Evolutionary conservation across 192 early-diverging fungal genomes (phyloP), one percentile per base, ranked within the genome.

Genomic region (Diversispora epigaea): DNA sequence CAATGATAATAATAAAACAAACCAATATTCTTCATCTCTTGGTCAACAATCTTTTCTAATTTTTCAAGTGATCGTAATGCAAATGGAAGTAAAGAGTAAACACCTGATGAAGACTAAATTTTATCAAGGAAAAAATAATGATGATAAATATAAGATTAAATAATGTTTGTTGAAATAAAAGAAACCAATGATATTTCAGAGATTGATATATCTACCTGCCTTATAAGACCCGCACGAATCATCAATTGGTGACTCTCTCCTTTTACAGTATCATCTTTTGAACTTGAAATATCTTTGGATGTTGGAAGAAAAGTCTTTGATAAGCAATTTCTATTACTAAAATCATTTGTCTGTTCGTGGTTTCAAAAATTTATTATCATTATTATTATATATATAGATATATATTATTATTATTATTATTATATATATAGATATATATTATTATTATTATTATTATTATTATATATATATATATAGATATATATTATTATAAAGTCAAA

Each of bases 31-130:
- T 84, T 80, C 89, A 97, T 89, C 77, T 95, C 94, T 17, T 88
- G 83, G 70, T 95, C 91, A 68, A 97, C 90, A 50, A 97, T 90
- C 4, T 58, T 61, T 78, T 92, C 91, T 8, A 97, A 82, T 80
- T 95, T 95, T 60, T 82, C 79, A 11, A 96, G 70, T 4, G 89
- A 86, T 6, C 93, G 85, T 54, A 94, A 83, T 1, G 89, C 96
- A 46, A 93, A 77, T n/a, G 96, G 96, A 55, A 97, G 79, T 4
- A 95, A 83, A 1, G 88, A 89, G 82, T 90, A 96, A 25, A 96
- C 88, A 3, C 96, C 96, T 12, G 94, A 84, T 0, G 91, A 89
- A 0, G 93, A 94, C 89, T 93, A 75, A 12, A 21, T 47, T 17
- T 19, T 40, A 41, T 6, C 21, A 56, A 62, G 4, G 5, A 22